These are phyloP conservation scores for Dendrobium chrysotoxum DNA, from an alignment of 106 monocot species.

Conservation along the genomic window DNA sequence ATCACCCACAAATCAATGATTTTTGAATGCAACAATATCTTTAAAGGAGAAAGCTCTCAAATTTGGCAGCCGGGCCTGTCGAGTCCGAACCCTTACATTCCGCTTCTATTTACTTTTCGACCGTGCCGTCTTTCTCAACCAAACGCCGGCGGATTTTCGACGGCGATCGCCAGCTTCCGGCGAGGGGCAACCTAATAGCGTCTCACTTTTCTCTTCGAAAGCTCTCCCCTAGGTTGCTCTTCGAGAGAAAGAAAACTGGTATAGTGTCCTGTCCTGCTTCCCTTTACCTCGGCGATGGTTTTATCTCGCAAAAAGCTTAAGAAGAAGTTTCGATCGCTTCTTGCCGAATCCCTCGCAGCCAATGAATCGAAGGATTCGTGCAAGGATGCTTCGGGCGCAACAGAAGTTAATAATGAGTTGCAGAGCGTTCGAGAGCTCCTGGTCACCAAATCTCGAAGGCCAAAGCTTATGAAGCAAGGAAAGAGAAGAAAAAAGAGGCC, in stretches of 20 bases:
- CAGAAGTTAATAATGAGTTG: constrained; percentile 19
- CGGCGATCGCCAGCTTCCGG: neutral
- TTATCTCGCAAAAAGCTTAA: constrained; percentile 86
- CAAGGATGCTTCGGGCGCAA: neutral
- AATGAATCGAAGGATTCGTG: constrained; percentile 7
- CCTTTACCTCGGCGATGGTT: constrained; percentile 41
- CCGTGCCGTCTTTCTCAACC: neutral
- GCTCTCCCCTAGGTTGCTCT: neutral
- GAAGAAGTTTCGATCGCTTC: constrained; percentile 46
- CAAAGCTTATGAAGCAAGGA: constrained; percentile 25
- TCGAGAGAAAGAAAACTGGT: neutral
- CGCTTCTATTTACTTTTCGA: too few species aligned
- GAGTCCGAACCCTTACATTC: too few species aligned
- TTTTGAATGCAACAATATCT: too few species aligned
- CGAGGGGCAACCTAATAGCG: neutral
- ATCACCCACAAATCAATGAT: too few species aligned
- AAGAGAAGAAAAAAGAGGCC: constrained; percentile 22
- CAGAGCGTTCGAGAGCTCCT: constrained; percentile 41
- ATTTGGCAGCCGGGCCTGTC: too few species aligned
- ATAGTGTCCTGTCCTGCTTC: neutral
- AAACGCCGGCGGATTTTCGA: neutral
- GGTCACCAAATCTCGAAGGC: constrained; percentile 18
- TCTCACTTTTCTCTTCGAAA: neutral
- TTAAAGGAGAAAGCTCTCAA: too few species aligned
- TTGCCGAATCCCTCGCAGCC: constrained; percentile 29